Evolutionary conservation across 768 basidiomycete genomes (phyloP).

Genomic region (Suillus variegatus): DNA sequence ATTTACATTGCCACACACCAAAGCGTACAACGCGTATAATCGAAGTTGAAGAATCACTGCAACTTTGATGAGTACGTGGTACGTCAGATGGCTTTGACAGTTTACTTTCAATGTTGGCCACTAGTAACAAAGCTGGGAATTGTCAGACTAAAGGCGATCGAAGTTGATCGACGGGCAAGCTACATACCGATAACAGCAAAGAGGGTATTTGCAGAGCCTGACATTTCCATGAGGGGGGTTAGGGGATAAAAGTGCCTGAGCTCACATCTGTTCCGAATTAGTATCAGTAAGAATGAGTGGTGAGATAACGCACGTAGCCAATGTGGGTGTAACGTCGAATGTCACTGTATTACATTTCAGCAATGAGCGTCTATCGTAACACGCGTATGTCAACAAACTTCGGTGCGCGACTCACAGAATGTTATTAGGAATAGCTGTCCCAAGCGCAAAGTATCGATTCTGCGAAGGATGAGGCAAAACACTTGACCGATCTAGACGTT

Average conservation of each 20-base stretch:
- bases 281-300: not conserved
- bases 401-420: conserved; percentile 4
- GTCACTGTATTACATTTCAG: not conserved
- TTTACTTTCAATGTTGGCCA: conserved; percentile 8
- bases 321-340: not conserved
- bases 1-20: not conserved
- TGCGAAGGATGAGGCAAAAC: not conserved
- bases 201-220: conserved; percentile 1
- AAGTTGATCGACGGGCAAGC: not conserved
- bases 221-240: not conserved
- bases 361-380: not conserved
- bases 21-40: conserved; percentile 3
- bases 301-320: not conserved
- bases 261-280: not conserved
- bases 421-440: conserved; percentile 3
- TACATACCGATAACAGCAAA: not conserved
- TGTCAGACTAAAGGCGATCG: not conserved
- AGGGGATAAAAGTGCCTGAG: not conserved
- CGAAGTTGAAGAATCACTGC: conserved; percentile 8
- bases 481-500: not conserved
- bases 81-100: not conserved
- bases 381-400: too few relatives aligned
- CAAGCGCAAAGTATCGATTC: conserved; percentile 12
- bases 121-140: not conserved
- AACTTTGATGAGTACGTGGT: not conserved